These are phyloP conservation scores for Paramecium biaurelia DNA, from an alignment of 73 alveolate genomes.

Conservation along the genomic window DNA sequence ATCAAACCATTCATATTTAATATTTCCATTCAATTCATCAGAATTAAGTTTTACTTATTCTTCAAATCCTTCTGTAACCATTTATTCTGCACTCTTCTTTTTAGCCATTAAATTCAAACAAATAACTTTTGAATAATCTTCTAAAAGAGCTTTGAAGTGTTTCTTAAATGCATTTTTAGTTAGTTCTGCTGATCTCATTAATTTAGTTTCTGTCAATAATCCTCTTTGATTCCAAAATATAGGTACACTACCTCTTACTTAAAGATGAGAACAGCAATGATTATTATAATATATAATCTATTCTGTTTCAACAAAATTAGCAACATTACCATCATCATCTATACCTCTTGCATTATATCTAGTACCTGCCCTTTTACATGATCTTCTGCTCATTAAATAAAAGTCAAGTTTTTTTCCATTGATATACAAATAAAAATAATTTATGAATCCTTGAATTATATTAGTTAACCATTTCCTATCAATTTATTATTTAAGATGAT, in stretches of 20 bases:
- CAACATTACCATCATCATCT: conserved; percentile 91
- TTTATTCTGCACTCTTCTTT: conserved; percentile 81
- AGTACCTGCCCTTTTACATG: conserved; percentile 91
- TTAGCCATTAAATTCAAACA: conserved; percentile 90
- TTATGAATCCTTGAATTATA: conserved; percentile 88
- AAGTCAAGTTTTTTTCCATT: conserved; percentile 74
- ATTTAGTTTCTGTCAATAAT: conserved; percentile 79
- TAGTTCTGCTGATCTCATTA: conserved; percentile 70
- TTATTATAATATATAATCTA: conserved; percentile 73
- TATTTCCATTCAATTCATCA: background rate
- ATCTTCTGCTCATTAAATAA: conserved; percentile 87
- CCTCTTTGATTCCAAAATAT: conserved; percentile 90
- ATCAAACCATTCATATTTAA: conserved; percentile 94
- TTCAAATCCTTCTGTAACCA: conserved; percentile 76
- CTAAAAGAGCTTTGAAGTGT: conserved; percentile 75
- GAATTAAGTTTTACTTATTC: background rate
- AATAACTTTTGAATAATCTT: conserved; percentile 77
- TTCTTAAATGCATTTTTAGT: conserved; percentile 68
- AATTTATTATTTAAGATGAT: conserved; percentile 72
- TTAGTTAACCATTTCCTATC: conserved; percentile 81
- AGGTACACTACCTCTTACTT: conserved; percentile 97
- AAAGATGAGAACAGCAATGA: conserved; percentile 82
- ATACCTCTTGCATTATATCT: conserved; percentile 94
- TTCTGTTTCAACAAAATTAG: conserved; percentile 96
- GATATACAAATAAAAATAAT: conserved; percentile 70